Evolutionary conservation across 2,329 filamentous ascomycete genomes (phyloP), one percentile per base, ranked within the genome.

Genomic region (Leptodontidium sp.): DNA sequence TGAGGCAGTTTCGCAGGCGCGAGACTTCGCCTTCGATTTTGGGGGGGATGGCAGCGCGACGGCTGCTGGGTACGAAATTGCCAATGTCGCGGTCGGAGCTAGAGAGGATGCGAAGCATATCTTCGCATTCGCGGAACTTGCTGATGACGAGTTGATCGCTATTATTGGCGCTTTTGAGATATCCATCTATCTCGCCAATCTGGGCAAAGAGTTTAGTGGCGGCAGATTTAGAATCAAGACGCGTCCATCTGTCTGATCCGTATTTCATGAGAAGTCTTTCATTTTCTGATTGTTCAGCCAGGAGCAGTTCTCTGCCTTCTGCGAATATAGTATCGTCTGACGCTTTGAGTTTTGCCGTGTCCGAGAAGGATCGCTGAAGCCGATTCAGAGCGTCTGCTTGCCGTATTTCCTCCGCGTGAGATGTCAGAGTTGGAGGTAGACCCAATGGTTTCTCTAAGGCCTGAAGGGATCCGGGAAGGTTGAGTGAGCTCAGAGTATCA

Each of bases 371-470:
- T 64, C 90, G 87, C 64, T 92, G 88, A 0, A 98, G 82, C 35
- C 92, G 86, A 66, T 91, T 89, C 40, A 97, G 83, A 0, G 93
- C 95, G 76, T 97, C 94, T 66, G 94, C 92, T 78, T 98, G 95
- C 24, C 94, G 87, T 61, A 99, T 91, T 77, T 98, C 96, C 78
- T 98, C 95, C 0, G 95, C 95, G 75, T 98, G 96, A 26, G 96
- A 93, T 2, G 94, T 87, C 1, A 99, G 82, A 17, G 89, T 92
- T 0, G 93, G 93, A 0, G 96, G 96, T 4, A 99, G 81, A 0
- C 96, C 96, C 0, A 99, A 85, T 0, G 96, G 96, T 78, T 98
- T 98, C 78, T 99, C 96, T 0, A 98, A 85, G 0, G 96, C 96
- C 78, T 99, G 96, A 4, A 99, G 82, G 1, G 95, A 97, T 0